Conservation (phyloP, 2,329 filamentous ascomycete species). For the Apiospora koreana region DNA sequence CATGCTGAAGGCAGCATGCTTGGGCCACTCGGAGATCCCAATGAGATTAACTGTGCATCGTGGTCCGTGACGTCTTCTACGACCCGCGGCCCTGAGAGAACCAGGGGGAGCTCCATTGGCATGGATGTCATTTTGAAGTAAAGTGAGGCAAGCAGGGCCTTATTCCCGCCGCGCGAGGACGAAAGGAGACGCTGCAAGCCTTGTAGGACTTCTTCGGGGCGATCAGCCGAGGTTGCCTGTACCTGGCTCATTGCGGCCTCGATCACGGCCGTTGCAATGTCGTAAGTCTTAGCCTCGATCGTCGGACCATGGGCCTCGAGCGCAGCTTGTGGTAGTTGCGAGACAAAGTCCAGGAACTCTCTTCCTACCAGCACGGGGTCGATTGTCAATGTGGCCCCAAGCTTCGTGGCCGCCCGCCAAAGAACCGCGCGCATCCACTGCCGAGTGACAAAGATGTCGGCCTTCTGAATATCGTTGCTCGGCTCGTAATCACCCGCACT, state of each 20-base stretch:
- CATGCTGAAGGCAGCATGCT: conserved; percentile 14
- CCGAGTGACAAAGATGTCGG: conserved; percentile 49
- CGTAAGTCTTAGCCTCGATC: conserved; percentile 49
- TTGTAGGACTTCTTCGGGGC: conserved; percentile 37
- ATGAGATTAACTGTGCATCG: neutral
- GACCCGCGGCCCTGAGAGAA: neutral
- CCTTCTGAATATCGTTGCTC: conserved; percentile 49
- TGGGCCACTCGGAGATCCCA: conserved; percentile 1
- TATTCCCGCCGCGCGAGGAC: conserved; percentile 44
- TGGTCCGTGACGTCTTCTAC: conserved; percentile 13
- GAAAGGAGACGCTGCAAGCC: conserved; percentile 41
- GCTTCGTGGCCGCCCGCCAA: conserved; percentile 42
- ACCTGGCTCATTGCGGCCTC: conserved; percentile 37
- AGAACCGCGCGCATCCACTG: conserved; percentile 53
- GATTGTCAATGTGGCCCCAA: conserved; percentile 28
- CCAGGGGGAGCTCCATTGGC: neutral
- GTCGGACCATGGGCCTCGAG: conserved; percentile 51
- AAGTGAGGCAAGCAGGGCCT: conserved; percentile 34
- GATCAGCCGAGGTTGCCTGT: conserved; percentile 20
- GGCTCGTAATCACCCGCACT: conserved; percentile 38
- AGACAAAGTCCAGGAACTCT: conserved; percentile 45
- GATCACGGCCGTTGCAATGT: conserved; percentile 46
- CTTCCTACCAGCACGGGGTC: conserved; percentile 46
- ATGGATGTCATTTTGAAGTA: conserved; percentile 18
- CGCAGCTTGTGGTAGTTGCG: conserved; percentile 44